Evolutionary conservation across 1,284 basidiomycete genomes (phyloP).

Genomic region (Pascua guehoae): DNA sequence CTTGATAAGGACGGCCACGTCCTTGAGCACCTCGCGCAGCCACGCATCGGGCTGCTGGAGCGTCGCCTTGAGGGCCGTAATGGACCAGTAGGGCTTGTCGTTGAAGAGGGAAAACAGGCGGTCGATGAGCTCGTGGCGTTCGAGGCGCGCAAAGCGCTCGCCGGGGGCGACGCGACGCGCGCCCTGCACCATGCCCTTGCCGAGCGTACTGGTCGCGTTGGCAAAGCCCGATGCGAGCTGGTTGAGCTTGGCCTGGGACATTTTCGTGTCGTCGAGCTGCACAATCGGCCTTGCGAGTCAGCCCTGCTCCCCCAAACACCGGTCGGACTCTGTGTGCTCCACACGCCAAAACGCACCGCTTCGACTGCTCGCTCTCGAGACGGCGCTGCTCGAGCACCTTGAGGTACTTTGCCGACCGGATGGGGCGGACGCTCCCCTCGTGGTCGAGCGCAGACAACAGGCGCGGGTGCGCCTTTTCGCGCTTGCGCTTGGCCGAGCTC

Average conservation of each 20-base stretch:
- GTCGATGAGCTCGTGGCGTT: constrained; percentile 79
- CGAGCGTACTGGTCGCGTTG: constrained; percentile 33
- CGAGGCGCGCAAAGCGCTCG: constrained; percentile 85
- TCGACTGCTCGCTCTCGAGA: constrained; percentile 48
- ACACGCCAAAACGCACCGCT: constrained; percentile 27
- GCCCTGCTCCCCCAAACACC: neutral
- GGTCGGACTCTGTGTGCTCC: too few relatives aligned
- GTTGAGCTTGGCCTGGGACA: constrained; percentile 39
- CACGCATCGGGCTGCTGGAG: constrained; percentile 89
- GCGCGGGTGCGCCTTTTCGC: constrained; percentile 35
- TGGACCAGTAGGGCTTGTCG: constrained; percentile 74
- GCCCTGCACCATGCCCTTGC: constrained; percentile 30
- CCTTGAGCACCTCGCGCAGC: constrained; percentile 77
- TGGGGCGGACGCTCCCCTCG: constrained; percentile 41
- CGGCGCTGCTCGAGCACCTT: constrained; percentile 48
- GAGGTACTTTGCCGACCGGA: constrained; percentile 48
- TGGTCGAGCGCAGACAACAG: constrained; percentile 41
- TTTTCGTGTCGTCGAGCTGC: constrained; percentile 44
- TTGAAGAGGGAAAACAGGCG: constrained; percentile 76
- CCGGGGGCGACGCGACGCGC: constrained; percentile 28
- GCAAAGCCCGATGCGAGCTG: constrained; percentile 38
- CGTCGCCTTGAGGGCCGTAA: constrained; percentile 71
- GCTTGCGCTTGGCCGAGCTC: constrained; percentile 24
- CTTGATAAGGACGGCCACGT: constrained; percentile 76
- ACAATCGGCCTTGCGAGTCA: constrained; percentile 39